These are phyloP conservation scores for Yamadazyma trypodendri DNA, from an alignment of 1,139 yeast species.

Conservation along the genomic window DNA sequence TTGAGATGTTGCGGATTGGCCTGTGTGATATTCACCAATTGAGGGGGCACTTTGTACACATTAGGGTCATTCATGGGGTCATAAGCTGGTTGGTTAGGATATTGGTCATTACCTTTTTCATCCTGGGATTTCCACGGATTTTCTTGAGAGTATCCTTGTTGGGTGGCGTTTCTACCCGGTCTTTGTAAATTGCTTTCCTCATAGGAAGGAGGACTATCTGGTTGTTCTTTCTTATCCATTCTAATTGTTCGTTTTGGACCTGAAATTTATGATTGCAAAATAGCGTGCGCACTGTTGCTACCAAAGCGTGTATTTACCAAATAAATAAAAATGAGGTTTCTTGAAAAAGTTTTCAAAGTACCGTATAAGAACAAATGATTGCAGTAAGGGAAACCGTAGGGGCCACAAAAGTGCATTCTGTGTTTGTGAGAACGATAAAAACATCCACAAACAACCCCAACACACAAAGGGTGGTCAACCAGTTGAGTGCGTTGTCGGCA, in stretches of 20 bases:
- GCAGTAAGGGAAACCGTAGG: not conserved
- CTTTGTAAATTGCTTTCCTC: conserved; percentile 10
- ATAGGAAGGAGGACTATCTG: conserved; percentile 9
- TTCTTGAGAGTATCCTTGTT: conserved; percentile 3
- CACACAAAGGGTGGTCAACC: conserved; percentile 67
- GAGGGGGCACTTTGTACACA: conserved; percentile 33
- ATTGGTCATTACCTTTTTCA: not conserved
- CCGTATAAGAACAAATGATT: no score
- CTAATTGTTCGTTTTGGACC: not conserved
- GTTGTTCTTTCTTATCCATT: conserved; percentile 1
- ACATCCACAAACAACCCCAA: conserved; percentile 47
- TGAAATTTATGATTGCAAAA: not conserved
- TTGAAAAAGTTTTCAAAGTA: no score
- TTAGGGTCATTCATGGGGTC: conserved; percentile 29
- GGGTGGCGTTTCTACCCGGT: not conserved
- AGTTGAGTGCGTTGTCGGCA: conserved; percentile 83
- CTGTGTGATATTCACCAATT: conserved; percentile 34
- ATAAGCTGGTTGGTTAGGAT: conserved; percentile 7
- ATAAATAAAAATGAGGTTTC: no score
- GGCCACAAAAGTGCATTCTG: conserved; percentile 19
- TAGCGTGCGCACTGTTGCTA: not conserved
- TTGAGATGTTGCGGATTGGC: conserved; percentile 38
- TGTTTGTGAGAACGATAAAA: conserved; percentile 39
- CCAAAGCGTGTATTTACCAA: not conserved
- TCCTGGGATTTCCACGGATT: not conserved